phyloP scores from a whole-genome alignment of 208 protist genomes.

The Leishmania tropica region DNA sequence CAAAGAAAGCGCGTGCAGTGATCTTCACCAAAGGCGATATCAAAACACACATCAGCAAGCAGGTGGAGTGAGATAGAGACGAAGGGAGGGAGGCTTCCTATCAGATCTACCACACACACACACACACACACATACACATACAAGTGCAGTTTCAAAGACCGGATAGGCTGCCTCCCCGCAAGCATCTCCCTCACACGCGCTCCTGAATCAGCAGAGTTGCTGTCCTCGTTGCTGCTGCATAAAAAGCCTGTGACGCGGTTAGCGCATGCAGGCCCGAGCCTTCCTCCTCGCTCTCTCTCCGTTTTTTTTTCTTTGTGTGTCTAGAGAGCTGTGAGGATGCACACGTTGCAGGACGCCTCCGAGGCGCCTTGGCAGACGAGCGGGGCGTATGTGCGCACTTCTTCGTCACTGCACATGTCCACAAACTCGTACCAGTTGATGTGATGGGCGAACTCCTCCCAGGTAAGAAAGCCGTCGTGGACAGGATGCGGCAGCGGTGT shows the following conservation, averaged over 20 bases:
- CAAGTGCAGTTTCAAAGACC: background rate
- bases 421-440: slow-evolving; percentile 77
- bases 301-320: background rate
- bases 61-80: background rate
- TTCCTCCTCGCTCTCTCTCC: background rate
- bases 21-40: background rate
- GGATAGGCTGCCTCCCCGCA: background rate
- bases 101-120: background rate
- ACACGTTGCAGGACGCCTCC: slow-evolving; percentile 58
- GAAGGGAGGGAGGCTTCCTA: background rate
- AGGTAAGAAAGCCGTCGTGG: slow-evolving; percentile 58
- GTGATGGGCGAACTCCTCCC: slow-evolving; percentile 75
- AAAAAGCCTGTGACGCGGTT: no score
- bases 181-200: background rate
- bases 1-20: background rate
- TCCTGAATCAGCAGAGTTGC: background rate
- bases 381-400: slow-evolving; percentile 49
- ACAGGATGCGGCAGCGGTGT: slow-evolving; percentile 68
- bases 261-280: background rate
- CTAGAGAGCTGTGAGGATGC: slow-evolving; percentile 16
- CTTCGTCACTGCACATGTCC: slow-evolving; percentile 51
- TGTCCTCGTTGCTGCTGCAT: background rate
- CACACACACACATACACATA: background rate
- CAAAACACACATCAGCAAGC: background rate
- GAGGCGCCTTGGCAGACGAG: slow-evolving; percentile 36